Conservation (phyloP, 75 land plant genomes). For the Azolla pinnata region DNA sequence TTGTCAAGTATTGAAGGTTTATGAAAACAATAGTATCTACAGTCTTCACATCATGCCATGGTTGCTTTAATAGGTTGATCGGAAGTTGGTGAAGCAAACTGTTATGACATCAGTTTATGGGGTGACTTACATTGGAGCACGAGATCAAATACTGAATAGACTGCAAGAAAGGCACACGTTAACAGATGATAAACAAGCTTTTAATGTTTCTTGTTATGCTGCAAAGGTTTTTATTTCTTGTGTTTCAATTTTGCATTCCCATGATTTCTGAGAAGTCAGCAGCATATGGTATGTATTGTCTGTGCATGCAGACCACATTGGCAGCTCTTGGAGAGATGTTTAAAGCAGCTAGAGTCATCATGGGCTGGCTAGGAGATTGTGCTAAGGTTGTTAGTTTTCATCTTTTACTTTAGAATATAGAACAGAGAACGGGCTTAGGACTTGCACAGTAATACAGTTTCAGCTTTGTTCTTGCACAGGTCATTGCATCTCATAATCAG, state of each 20-base stretch:
- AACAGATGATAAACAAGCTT: conserved; percentile 41
- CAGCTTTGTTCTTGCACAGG: too few relatives aligned
- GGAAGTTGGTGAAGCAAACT: conserved; percentile 84
- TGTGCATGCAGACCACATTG: conserved; percentile 50
- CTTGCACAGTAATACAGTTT: too few relatives aligned
- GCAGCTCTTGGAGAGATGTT: conserved; percentile 92
- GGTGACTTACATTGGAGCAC: conserved; percentile 78
- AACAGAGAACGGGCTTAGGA: too few relatives aligned
- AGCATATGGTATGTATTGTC: too few relatives aligned
- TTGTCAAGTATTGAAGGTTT: too few relatives aligned
- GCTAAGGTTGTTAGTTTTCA: conserved; percentile 64
- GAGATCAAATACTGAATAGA: conserved; percentile 72
- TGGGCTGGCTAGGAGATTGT: conserved; percentile 95
- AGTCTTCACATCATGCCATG: background rate
- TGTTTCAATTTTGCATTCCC: too few relatives aligned
- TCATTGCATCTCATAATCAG: conserved; percentile 77
- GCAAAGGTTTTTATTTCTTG: conserved; percentile 86
- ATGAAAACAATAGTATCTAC: conserved; percentile 18
- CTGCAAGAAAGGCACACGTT: conserved; percentile 56
- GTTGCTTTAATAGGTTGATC: conserved; percentile 40
- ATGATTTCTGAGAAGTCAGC: too few relatives aligned
- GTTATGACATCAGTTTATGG: conserved; percentile 98
- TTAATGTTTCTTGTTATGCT: conserved; percentile 71
- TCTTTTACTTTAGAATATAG: too few relatives aligned
- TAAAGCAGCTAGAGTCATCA: conserved; percentile 78